These are phyloP conservation scores for Postia placenta DNA, from an alignment of 768 basidiomycete genomes.

Conservation along the genomic window DNA sequence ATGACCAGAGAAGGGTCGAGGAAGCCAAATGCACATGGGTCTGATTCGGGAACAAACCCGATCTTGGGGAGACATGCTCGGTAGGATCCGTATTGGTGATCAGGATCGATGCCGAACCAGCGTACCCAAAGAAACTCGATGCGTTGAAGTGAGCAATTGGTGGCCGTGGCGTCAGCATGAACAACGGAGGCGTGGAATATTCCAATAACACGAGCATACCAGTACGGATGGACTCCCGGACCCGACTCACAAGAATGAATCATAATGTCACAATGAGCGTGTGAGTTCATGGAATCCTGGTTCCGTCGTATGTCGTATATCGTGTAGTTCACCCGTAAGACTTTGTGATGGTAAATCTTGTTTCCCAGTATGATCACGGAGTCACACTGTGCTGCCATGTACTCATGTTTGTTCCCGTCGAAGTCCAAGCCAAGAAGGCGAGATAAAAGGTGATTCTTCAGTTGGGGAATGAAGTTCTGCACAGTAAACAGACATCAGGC, in stretches of 20 bases:
- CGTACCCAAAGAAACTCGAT: conserved; percentile 36
- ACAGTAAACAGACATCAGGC: too few species aligned
- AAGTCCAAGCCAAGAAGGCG: conserved; percentile 17
- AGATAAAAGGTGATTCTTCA: conserved; percentile 26
- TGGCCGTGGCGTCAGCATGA: too few species aligned
- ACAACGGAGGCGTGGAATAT: conserved; percentile 26
- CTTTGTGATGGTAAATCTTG: conserved; percentile 27
- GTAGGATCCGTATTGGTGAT: conserved; percentile 21
- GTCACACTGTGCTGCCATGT: conserved; percentile 13
- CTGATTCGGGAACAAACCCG: conserved; percentile 29
- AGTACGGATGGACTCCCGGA: conserved; percentile 16
- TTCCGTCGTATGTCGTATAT: conserved; percentile 35
- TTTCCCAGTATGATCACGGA: conserved; percentile 11
- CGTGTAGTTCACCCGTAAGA: conserved; percentile 32
- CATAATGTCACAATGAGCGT: conserved; percentile 29
- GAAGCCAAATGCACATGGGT: conserved; percentile 35
- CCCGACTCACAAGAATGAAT: neutral
- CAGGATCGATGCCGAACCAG: conserved; percentile 29
- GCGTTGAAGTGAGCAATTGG: too few species aligned
- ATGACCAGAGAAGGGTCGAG: conserved; percentile 37
- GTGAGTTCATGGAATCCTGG: conserved; percentile 37
- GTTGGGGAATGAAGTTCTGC: conserved; percentile 25
- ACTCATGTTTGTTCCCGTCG: conserved; percentile 24
- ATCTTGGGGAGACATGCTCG: conserved; percentile 28
- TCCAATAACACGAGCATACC: conserved; percentile 23